Conservation (phyloP, 2,329 filamentous ascomycete species). For the Phialocephala sp. region DNA sequence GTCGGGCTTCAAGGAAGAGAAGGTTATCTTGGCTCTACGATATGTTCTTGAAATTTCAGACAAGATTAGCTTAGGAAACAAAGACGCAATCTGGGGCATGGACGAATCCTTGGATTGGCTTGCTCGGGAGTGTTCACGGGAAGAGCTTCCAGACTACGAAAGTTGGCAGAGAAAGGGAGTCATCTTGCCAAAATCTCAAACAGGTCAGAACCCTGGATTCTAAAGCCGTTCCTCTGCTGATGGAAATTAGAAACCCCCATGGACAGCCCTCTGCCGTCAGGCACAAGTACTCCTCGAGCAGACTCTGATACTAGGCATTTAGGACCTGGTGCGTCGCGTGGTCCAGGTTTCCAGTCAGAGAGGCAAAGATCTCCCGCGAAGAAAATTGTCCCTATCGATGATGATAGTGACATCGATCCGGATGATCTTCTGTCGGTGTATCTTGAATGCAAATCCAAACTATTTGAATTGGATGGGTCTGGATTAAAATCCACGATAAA, state of each 20-base stretch:
- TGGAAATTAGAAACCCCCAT: slow-evolving; percentile 38
- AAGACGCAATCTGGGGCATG: slow-evolving; percentile 80
- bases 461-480: slow-evolving; percentile 66
- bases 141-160: slow-evolving; percentile 76
- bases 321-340: slow-evolving; percentile 21
- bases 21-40: slow-evolving; percentile 67
- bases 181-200: slow-evolving; percentile 37
- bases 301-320: slow-evolving; percentile 41
- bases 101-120: slow-evolving; percentile 91
- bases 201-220: slow-evolving; percentile 34
- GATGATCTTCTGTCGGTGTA: slow-evolving; percentile 79
- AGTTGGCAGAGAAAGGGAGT: slow-evolving; percentile 45
- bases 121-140: slow-evolving; percentile 72
- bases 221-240: slow-evolving; percentile 1
- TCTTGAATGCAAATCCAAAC: slow-evolving; percentile 72
- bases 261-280: slow-evolving; percentile 42
- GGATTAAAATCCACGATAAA: slow-evolving; percentile 47
- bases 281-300: slow-evolving; percentile 40
- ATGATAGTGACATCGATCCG: slow-evolving; percentile 74
- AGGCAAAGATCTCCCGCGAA: slow-evolving; percentile 30
- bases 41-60: slow-evolving; percentile 71
- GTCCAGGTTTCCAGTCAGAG: slow-evolving; percentile 22
- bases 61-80: slow-evolving; percentile 60
- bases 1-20: slow-evolving; percentile 69
- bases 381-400: slow-evolving; percentile 49